Conservation (phyloP, 495 filamentous ascomycete species). For the Ascodesmis nigricans region DNA sequence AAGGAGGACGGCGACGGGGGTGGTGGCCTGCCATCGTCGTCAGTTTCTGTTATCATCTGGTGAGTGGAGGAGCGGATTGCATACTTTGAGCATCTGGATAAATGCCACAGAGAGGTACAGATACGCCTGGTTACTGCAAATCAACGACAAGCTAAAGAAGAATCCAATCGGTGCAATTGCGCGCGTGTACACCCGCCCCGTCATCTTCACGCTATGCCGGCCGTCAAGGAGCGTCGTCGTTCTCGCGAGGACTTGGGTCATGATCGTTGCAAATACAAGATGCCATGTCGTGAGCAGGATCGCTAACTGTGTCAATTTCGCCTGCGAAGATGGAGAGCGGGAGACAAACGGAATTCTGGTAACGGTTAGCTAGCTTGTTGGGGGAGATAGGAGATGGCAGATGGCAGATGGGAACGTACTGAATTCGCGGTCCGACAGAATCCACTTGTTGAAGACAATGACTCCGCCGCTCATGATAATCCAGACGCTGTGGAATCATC, state of each 20-base stretch:
- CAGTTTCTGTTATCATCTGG: conserved; percentile 14
- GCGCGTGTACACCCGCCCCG: conserved; percentile 67
- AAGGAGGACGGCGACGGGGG: conserved; percentile 68
- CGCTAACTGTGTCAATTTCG: conserved; percentile 9
- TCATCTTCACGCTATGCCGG: conserved; percentile 83
- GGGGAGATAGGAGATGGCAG: not conserved
- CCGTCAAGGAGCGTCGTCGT: conserved; percentile 75
- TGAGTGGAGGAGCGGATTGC: conserved; percentile 8
- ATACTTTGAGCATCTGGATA: conserved; percentile 92
- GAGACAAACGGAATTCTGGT: conserved; percentile 25
- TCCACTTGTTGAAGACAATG: conserved; percentile 98
- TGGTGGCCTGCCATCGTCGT: conserved; percentile 44
- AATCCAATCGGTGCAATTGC: conserved; percentile 81
- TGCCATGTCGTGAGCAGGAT: conserved; percentile 88
- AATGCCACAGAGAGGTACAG: conserved; percentile 80
- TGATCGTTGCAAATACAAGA: conserved; percentile 64
- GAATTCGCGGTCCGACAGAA: conserved; percentile 48
- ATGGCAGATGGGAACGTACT: conserved; percentile 32
- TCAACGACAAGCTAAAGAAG: conserved; percentile 83
- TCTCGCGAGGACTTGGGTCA: conserved; percentile 74
- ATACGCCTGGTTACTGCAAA: conserved; percentile 84
- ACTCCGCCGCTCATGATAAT: conserved; percentile 77
- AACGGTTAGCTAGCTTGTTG: conserved; percentile 1
- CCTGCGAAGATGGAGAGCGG: not conserved
- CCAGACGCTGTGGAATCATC: conserved; percentile 61